phyloP scores from a whole-genome alignment of 192 early-diverging fungal genomes.

The Podila epicladia region DNA sequence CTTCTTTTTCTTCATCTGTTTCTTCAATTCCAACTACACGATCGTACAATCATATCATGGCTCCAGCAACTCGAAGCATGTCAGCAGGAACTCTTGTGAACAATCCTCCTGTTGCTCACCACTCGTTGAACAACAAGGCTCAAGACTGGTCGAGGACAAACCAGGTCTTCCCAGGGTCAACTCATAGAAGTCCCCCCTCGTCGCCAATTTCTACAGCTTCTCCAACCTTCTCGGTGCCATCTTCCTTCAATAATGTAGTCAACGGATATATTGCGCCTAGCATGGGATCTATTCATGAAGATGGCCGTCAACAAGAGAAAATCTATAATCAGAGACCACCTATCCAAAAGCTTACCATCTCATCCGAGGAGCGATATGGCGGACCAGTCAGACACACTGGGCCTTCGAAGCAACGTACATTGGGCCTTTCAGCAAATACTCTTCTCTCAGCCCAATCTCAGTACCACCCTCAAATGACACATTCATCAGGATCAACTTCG shows the following conservation, averaged over 20 bases:
- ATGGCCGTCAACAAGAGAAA: background rate
- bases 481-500: background rate
- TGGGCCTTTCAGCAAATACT: background rate
- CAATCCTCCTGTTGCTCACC: background rate
- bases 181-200: too few species aligned
- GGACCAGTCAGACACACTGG: background rate
- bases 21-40: conserved; percentile 1
- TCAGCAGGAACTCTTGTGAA: background rate
- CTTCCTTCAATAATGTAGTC: too few species aligned
- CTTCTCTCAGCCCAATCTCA: background rate
- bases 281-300: background rate
- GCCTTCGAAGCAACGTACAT: background rate
- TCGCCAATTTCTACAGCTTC: too few species aligned
- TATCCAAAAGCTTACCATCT: background rate
- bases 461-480: background rate
- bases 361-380: background rate
- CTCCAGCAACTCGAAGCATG: background rate
- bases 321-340: background rate
- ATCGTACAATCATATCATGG: background rate
- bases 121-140: background rate
- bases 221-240: too few species aligned
- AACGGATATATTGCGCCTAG: background rate
- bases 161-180: too few species aligned
- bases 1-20: conserved; percentile 6
- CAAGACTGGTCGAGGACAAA: background rate